Base-by-base conservation (phyloP, 805 yeast species). In the Starmerella scarabaei region DNA sequence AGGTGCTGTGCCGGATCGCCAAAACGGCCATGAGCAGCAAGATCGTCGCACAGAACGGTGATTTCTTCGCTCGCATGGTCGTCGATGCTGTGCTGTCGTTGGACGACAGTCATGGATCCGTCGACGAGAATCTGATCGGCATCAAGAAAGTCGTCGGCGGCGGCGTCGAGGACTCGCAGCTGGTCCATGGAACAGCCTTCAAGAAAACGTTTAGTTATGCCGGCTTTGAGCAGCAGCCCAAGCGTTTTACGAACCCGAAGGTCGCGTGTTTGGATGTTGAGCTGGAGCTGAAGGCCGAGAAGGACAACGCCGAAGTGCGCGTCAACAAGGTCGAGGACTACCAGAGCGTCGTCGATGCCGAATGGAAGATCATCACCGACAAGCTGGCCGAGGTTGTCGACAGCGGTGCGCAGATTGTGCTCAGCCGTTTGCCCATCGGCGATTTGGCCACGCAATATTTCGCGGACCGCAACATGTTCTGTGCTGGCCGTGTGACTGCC, bases 141-240 rank as follows among this genome's bases (percentile, higher is more conserved):
- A 79, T 91, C 53, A 91, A 91, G 62, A 86, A 83, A 62, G 81
- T 91, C 40, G 74, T 94, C 9, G 98, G 98, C 53, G 98, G 98
- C 44, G 81, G 86, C 36, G 80, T 91, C 75, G 95, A 88, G 58
- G 97, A 91, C 54, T 80, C 96, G 9, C 57, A 75, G 46, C 81
- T 85, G 52, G 73, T 91, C 38, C 73, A 82, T 52, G 98, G 98
- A 57, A 97, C 91, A 45, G 98, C 96, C 3, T 91, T 91, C 64
- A 84, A 91, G 57, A 91, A 91, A 66, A 86, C 98, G 0, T 91
- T 91, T 55, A 80, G 96, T 20, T 91, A 91, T 55, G 98, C 98
- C 35, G 98, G 98, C 3, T 91, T 91, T 59, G 98, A 91, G 63
- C 98, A 91, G 67, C 98, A 91, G 63, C 98, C 98, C 37, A 91